phyloP scores from a whole-genome alignment of 23 red algal genomes.

The Pyropia haitanensis region DNA sequence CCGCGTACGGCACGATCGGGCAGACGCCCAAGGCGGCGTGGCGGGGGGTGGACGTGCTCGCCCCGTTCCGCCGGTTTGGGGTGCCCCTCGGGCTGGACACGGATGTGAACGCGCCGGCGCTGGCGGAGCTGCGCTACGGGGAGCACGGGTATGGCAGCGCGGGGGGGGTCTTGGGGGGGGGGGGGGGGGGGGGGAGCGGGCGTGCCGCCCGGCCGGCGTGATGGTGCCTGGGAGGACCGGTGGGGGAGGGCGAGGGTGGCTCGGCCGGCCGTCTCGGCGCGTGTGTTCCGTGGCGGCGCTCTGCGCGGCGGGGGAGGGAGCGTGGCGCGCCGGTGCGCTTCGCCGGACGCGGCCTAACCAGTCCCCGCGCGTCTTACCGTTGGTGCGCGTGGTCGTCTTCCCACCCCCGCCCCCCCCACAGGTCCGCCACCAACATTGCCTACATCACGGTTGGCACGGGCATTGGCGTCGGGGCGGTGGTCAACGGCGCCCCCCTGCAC shows the following conservation, averaged over 20 bases:
- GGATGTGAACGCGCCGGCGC: conserved; percentile 94
- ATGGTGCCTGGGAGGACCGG: no score
- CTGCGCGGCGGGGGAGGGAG: background rate
- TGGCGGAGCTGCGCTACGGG: conserved; percentile 71
- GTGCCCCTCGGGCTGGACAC: conserved; percentile 77
- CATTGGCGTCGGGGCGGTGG: conserved; percentile 83
- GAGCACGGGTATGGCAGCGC: conserved; percentile 9
- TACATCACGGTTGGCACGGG: conserved; percentile 98
- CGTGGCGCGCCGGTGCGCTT: no score
- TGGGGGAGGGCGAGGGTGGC: no score
- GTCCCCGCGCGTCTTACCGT: conserved; percentile 1
- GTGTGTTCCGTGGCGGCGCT: no score
- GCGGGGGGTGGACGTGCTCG: conserved; percentile 37
- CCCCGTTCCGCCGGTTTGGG: conserved; percentile 33
- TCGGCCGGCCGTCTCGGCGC: no score
- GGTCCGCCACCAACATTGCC: conserved; percentile 22
- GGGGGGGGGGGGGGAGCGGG: no score
- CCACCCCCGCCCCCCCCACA: background rate
- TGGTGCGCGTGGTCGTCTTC: no score
- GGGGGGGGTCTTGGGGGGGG: no score
- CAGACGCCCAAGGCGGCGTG: conserved; percentile 60
- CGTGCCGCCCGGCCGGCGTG: no score
- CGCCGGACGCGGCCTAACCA: background rate
- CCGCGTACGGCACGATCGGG: conserved; percentile 47
- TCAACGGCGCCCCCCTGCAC: conserved; percentile 64